A percentile compares a stretch with the other conserved stretches of the same genome.
Evolutionary conservation across 1,139 yeast genomes (phyloP).

Genomic region (Kluyveromyces sp.): DNA sequence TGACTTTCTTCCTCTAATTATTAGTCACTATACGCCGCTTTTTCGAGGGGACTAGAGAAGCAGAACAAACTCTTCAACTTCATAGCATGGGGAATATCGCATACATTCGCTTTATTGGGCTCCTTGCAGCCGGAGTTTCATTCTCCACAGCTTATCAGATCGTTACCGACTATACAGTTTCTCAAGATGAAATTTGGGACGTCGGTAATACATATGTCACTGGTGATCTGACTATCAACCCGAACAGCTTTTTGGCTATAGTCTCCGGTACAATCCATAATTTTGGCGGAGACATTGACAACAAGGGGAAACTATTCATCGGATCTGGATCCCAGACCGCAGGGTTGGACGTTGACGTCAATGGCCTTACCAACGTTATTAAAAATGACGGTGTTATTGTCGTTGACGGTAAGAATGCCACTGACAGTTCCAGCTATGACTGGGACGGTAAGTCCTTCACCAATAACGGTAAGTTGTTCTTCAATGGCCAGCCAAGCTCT

Average conservation of each 20-base stretch:
- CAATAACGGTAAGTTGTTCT: conserved; percentile 14
- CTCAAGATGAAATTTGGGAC: neutral
- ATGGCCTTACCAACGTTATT: conserved; percentile 1
- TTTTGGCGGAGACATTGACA: conserved; percentile 9
- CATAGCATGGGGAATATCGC: neutral
- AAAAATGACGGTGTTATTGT: conserved; percentile 14
- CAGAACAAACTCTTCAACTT: too few relatives aligned
- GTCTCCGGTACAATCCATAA: conserved; percentile 9
- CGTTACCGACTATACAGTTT: neutral
- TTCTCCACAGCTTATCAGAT: neutral
- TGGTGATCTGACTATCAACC: conserved; percentile 10
- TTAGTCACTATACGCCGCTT: too few relatives aligned
- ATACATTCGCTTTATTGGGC: neutral
- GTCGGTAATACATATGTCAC: conserved; percentile 2
- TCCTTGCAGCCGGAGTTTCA: neutral
- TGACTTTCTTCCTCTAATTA: too few relatives aligned
- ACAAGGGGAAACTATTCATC: conserved; percentile 13
- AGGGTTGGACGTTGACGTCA: conserved; percentile 8
- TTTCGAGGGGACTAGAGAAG: too few relatives aligned
- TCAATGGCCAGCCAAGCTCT: conserved; percentile 10
- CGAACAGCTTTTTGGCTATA: conserved; percentile 12
- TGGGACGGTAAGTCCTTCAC: conserved; percentile 12
- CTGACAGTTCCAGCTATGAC: conserved; percentile 10
- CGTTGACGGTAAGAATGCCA: conserved; percentile 13
- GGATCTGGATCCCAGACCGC: conserved; percentile 11